These are phyloP conservation scores for Diaporthe sp. DNA, from an alignment of 2,329 filamentous ascomycete genomes.

Conservation along the genomic window DNA sequence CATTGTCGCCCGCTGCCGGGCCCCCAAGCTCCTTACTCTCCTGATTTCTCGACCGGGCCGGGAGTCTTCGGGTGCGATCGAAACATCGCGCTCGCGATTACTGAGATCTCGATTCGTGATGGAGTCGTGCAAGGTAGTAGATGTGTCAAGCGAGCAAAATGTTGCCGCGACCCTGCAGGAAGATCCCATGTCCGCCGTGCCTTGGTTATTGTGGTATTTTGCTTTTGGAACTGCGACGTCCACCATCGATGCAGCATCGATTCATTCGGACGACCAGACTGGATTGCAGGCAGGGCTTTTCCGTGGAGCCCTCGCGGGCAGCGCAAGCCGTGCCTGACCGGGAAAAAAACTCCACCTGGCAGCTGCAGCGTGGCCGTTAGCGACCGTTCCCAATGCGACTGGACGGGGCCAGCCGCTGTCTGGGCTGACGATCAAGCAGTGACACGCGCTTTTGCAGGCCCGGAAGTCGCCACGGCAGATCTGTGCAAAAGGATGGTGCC, in stretches of 20 bases:
- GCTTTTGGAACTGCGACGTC: conserved; percentile 3
- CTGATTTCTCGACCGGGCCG: conserved; percentile 31
- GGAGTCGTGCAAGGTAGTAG: conserved; percentile 18
- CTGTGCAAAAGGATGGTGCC: neutral
- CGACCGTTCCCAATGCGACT: conserved; percentile 17
- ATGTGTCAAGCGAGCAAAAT: conserved; percentile 22
- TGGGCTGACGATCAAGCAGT: conserved; percentile 39
- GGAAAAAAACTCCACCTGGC: conserved; percentile 27
- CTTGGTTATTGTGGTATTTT: conserved; percentile 8
- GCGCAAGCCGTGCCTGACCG: neutral
- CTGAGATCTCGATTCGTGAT: conserved; percentile 17
- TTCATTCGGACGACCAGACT: neutral
- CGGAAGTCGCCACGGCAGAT: conserved; percentile 38
- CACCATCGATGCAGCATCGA: conserved; percentile 16
- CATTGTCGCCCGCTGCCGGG: conserved; percentile 28
- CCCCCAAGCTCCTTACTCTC: conserved; percentile 3
- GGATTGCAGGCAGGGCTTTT: neutral
- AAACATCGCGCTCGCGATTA: conserved; percentile 20
- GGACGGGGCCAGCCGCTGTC: conserved; percentile 39
- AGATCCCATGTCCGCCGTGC: neutral
- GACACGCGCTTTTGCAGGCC: conserved; percentile 28
- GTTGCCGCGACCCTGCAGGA: neutral
- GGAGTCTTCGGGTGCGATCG: conserved; percentile 28
- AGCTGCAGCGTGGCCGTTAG: conserved; percentile 15
- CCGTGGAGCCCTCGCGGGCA: conserved; percentile 1